phyloP scores from a whole-genome alignment of 805 yeast species.

The Spencermartinsiella europaea region DNA sequence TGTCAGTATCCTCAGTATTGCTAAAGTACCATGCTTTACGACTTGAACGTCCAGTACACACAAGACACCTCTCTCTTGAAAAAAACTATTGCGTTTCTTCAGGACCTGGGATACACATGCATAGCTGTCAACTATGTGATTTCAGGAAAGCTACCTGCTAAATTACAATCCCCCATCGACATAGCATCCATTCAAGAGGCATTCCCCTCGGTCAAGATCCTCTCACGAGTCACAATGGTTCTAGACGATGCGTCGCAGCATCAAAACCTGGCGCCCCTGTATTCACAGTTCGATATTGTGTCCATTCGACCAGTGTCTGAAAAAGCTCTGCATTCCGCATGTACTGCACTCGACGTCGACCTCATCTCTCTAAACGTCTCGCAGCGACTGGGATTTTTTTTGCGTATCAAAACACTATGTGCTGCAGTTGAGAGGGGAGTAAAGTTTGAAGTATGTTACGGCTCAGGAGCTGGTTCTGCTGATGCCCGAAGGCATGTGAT shows the following conservation, averaged over 20 bases:
- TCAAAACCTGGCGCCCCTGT: constrained; percentile 46
- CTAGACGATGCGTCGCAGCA: constrained; percentile 75
- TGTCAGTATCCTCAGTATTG: no score
- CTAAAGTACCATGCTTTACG: constrained; percentile 20
- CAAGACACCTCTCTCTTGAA: constrained; percentile 10
- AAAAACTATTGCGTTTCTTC: constrained; percentile 24
- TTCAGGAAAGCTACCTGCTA: constrained; percentile 23
- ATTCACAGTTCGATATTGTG: constrained; percentile 61
- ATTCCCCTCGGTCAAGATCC: constrained; percentile 45
- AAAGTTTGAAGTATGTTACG: constrained; percentile 71
- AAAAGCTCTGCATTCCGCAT: constrained; percentile 67
- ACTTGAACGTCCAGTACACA: constrained; percentile 35
- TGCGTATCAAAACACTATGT: constrained; percentile 80
- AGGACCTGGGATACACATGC: constrained; percentile 57
- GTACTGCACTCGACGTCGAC: constrained; percentile 75
- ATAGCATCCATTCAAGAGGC: constrained; percentile 28
- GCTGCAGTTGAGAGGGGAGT: constrained; percentile 81
- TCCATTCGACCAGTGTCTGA: constrained; percentile 80
- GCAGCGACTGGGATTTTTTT: constrained; percentile 62
- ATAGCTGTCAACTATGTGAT: constrained; percentile 61
- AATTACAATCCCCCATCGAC: constrained; percentile 35
- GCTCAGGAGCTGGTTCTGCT: constrained; percentile 26
- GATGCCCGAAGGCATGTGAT: constrained; percentile 57
- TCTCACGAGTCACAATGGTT: constrained; percentile 67
- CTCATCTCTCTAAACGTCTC: constrained; percentile 67